Evolutionary conservation across 257 asterid species (phyloP).

Genomic region (Capsicum rhomboideum): DNA sequence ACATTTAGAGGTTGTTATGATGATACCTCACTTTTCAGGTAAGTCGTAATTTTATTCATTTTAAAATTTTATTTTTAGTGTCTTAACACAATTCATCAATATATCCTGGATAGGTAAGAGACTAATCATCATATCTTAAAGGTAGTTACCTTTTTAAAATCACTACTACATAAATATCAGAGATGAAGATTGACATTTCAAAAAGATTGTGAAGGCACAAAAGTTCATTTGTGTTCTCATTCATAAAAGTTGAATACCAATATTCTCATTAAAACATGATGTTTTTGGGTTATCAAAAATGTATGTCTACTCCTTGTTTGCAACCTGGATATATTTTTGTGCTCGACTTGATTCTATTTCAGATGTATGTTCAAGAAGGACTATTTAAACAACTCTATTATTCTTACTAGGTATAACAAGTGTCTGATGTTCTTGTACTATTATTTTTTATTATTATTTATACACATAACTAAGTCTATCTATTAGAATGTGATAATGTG

Average conservation of each 20-base stretch:
- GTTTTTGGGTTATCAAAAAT: not conserved
- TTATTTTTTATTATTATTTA: not conserved
- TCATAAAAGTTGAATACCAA: not conserved
- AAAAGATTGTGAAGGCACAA: not conserved
- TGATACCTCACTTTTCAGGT: not conserved
- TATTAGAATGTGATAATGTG: no score
- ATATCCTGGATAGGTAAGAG: not conserved
- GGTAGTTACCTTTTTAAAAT: not conserved
- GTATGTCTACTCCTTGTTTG: not conserved
- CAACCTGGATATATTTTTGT: not conserved
- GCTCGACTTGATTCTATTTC: not conserved
- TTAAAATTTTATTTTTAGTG: not conserved
- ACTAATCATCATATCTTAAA: not conserved
- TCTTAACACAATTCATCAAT: not conserved
- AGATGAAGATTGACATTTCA: not conserved
- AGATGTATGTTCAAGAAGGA: not conserved
- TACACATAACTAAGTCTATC: not conserved
- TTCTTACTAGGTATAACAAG: not conserved
- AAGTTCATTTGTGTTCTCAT: not conserved
- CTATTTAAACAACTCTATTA: not conserved
- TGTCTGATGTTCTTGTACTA: not conserved
- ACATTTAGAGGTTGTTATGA: not conserved
- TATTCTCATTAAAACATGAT: not conserved
- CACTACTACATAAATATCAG: not conserved
- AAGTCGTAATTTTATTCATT: not conserved